Evolutionary conservation across 1,284 basidiomycete genomes (phyloP).

Genomic region (Irpex sp.): DNA sequence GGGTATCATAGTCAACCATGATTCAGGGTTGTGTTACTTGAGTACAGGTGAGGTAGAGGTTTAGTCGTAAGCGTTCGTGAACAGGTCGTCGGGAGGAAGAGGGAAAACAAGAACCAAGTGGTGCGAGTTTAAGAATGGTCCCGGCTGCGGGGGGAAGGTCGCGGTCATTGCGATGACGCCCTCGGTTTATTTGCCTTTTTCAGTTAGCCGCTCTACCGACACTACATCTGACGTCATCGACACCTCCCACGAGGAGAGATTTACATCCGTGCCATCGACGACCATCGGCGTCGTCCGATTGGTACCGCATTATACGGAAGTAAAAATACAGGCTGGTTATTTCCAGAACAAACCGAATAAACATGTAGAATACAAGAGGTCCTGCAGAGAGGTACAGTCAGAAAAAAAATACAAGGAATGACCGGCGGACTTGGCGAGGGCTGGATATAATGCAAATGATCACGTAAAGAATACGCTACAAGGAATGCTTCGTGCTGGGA

Average conservation of each 20-base stretch:
- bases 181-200: neutral
- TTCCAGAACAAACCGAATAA: no score
- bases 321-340: no score
- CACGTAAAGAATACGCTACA: neutral
- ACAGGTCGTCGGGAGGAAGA: conserved; percentile 4
- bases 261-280: neutral
- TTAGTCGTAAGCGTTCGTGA: conserved; percentile 9
- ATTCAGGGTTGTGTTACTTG: neutral
- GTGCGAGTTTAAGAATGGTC: neutral
- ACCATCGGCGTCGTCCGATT: no score
- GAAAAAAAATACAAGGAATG: neutral
- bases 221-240: neutral
- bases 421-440: neutral
- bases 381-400: no score
- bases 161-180: neutral
- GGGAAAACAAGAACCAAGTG: neutral
- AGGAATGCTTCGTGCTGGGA: neutral
- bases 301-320: no score
- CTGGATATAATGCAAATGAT: neutral
- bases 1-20: conserved; percentile 36
- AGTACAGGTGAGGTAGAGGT: neutral
- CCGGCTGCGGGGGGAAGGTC: neutral
- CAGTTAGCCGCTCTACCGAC: neutral
- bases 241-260: neutral
- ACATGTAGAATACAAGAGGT: no score